Conservation (phyloP, 768 basidiomycete species). For the Naganishia vaughanmartiniae region DNA sequence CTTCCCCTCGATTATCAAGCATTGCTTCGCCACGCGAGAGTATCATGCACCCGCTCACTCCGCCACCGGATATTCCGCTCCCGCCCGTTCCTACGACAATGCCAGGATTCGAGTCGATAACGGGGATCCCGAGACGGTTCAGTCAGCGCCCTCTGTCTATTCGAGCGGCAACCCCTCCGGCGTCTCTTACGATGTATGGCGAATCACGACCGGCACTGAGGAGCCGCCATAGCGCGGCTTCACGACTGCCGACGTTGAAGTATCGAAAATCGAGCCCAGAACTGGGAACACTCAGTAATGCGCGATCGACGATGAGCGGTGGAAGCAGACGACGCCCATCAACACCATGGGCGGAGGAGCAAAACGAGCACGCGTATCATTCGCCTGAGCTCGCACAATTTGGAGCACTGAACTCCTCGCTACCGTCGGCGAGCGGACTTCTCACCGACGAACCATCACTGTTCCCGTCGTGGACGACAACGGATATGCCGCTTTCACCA, state of each 20-base stretch:
- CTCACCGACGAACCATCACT: conserved; percentile 3
- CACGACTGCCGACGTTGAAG: conserved; percentile 8
- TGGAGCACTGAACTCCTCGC: background rate
- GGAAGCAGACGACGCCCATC: background rate
- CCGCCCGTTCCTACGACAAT: background rate
- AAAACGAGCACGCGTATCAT: background rate
- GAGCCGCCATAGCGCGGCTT: conserved; percentile 19
- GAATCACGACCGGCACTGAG: conserved; percentile 1
- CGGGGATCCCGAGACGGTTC: conserved; percentile 2
- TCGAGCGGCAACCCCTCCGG: background rate
- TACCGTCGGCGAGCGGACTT: background rate
- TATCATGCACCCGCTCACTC: conserved; percentile 6
- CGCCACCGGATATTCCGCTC: conserved; percentile 17
- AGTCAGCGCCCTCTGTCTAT: conserved; percentile 4
- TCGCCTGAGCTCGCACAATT: conserved; percentile 8
- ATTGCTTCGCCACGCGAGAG: conserved; percentile 2
- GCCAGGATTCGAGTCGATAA: background rate
- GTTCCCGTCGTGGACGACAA: background rate
- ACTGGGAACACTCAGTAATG: background rate
- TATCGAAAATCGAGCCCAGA: conserved; percentile 13
- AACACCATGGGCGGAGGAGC: background rate
- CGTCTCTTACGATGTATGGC: background rate
- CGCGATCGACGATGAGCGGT: background rate
- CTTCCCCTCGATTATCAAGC: background rate
- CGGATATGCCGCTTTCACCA: conserved; percentile 1